Conservation (phyloP, 2,329 filamentous ascomycete species). For the Fusarium circinatum region DNA sequence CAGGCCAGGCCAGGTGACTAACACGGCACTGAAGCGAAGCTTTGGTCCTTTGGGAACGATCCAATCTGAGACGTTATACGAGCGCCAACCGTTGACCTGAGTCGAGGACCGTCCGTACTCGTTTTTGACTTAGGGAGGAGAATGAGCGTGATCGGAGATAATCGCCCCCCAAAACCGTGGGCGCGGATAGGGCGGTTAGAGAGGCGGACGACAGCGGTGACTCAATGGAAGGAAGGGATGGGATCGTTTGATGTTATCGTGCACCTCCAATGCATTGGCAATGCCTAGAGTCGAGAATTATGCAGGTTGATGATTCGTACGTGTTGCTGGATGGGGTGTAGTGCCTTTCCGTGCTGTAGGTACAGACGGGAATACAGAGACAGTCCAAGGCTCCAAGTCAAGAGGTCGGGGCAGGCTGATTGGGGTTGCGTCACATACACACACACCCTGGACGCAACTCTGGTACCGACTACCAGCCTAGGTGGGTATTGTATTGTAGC, state of each 20-base stretch:
- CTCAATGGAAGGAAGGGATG: conserved; percentile 8
- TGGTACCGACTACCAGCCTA: background rate
- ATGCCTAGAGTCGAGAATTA: conserved; percentile 37
- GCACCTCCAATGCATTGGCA: background rate
- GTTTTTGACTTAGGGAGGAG: background rate
- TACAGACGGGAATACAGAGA: conserved; percentile 16
- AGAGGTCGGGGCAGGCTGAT: conserved; percentile 10
- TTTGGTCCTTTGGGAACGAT: conserved; percentile 25
- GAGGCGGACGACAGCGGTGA: conserved; percentile 31
- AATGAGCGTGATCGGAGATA: conserved; percentile 40
- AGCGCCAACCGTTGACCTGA: conserved; percentile 37
- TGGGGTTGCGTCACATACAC: conserved; percentile 40
- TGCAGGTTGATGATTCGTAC: conserved; percentile 40
- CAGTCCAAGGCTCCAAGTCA: conserved; percentile 1
- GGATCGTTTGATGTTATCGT: conserved; percentile 37
- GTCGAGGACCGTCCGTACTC: conserved; percentile 10
- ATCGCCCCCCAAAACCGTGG: background rate
- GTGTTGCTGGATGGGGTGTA: conserved; percentile 28
- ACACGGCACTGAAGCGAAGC: conserved; percentile 29
- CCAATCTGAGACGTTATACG: conserved; percentile 36
- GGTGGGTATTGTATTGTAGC: background rate
- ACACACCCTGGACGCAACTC: conserved; percentile 3
- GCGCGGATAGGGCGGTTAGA: conserved; percentile 35
- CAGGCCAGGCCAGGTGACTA: conserved; percentile 43
- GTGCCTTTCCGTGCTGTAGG: conserved; percentile 7